A percentile compares a stretch with the other conserved stretches of the same genome.
These are phyloP conservation scores for Cladophialophora chaetospira DNA, from an alignment of 2,329 filamentous ascomycete species.

Conservation along the genomic window DNA sequence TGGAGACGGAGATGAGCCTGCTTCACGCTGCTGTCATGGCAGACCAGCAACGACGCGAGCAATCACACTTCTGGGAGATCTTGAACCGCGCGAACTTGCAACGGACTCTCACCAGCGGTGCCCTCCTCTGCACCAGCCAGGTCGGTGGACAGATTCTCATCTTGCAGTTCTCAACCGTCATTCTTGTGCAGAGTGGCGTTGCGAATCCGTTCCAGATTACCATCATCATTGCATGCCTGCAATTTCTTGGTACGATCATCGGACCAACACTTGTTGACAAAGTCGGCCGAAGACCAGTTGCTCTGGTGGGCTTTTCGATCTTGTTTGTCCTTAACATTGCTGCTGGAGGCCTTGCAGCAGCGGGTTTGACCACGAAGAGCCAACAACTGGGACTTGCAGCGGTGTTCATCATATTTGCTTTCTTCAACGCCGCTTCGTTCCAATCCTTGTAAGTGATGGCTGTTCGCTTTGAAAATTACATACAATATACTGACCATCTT, in stretches of 20 bases:
- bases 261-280: slow-evolving; percentile 42
- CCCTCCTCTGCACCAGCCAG: slow-evolving; percentile 42
- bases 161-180: slow-evolving; percentile 43
- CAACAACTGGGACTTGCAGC: slow-evolving; percentile 37
- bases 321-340: slow-evolving; percentile 39
- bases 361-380: slow-evolving; percentile 31
- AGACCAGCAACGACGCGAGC: slow-evolving; percentile 31
- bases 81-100: slow-evolving; percentile 40
- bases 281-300: slow-evolving; percentile 40
- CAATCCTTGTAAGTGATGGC: slow-evolving; percentile 38
- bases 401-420: slow-evolving; percentile 42
- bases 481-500: not conserved
- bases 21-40: slow-evolving; percentile 32
- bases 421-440: slow-evolving; percentile 43
- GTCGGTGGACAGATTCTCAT: slow-evolving; percentile 43
- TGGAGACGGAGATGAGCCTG: slow-evolving; percentile 13
- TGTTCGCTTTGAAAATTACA: not conserved
- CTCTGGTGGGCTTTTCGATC: slow-evolving; percentile 40
- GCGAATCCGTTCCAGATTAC: slow-evolving; percentile 41
- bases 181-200: slow-evolving; percentile 40
- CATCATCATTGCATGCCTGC: slow-evolving; percentile 41
- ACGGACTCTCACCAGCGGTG: slow-evolving; percentile 41
- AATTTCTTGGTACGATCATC: slow-evolving; percentile 41
- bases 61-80: slow-evolving; percentile 42
- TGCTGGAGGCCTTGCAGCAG: slow-evolving; percentile 39